Conservation (phyloP, 1,284 basidiomycete species). For the Caloboletus inedulis region DNA sequence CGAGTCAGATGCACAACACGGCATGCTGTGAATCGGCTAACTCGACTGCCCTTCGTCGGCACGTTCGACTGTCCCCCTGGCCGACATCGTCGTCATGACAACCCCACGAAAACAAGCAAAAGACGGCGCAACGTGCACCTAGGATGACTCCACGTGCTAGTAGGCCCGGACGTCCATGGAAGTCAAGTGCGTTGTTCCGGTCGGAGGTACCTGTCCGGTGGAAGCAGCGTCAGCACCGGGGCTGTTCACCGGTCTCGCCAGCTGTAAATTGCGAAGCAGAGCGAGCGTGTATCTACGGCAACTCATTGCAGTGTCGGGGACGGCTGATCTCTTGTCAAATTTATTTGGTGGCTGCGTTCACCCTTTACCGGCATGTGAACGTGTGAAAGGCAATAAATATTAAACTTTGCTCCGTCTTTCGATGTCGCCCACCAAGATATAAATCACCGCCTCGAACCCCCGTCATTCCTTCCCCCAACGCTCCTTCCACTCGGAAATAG, state of each 20-base stretch:
- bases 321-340: slow-evolving; percentile 8
- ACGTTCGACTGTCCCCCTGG: neutral
- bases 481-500: neutral
- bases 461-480: neutral
- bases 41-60: neutral
- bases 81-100: slow-evolving; percentile 7
- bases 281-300: slow-evolving; percentile 9
- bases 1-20: neutral
- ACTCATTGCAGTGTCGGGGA: slow-evolving; percentile 17
- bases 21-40: neutral
- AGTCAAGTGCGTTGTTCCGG: neutral
- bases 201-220: too few relatives aligned
- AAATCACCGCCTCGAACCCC: slow-evolving; percentile 6
- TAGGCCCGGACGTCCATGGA: neutral
- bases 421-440: slow-evolving; percentile 12
- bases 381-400: slow-evolving; percentile 17
- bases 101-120: neutral
- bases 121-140: slow-evolving; percentile 2
- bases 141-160: neutral
- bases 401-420: slow-evolving; percentile 19
- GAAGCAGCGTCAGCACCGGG: too few relatives aligned
- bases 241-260: too few relatives aligned
- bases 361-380: slow-evolving; percentile 19
- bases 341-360: slow-evolving; percentile 6
- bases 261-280: too few relatives aligned